Evolutionary conservation across 2,329 filamentous ascomycete genomes (phyloP), one percentile per base, ranked within the genome.

Genomic region (Alternaria solani): DNA sequence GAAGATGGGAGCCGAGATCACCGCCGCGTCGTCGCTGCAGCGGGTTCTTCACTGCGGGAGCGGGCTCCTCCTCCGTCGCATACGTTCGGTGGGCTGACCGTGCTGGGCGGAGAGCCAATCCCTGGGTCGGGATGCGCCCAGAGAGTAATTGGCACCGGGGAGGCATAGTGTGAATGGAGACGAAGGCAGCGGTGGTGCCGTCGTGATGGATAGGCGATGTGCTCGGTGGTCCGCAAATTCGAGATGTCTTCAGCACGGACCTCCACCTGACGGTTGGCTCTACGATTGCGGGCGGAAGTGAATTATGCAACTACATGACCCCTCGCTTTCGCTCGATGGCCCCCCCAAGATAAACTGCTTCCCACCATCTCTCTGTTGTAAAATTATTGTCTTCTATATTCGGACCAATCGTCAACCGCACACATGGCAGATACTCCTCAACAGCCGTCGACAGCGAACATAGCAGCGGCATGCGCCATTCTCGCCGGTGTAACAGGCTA

Each of bases 401-500:
- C 16, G 8, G 9, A 4, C 7, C 4, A 9, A 25, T 11, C 9
- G 34, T 47, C 47, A 12, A 43, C 44, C 46, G 43, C 32, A 34
- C 43, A 64, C 12, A 20, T 74, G 76, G 72, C 68, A 71, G 53
- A 75, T 84, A 34, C 77, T 75, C 8, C 14, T 34, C 58, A 80
- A 25, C 80, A 84, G 14, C 84, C 86, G 3, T 86, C 85, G 4
- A 84, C 83, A 12, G 79, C 81, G 14, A 86, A 87, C 62, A 83
- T 93, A 59, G 83, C 93, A 46, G 81, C 94, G 64, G 88, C 89
- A 55, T 93, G 92, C 18, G 89, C 89, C 65, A 86, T 96, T 63
- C 81, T 94, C 57, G 87, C 90, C 64, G 88, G 91, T 67, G 77
- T 95, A 55, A 86, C 88, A 1, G 94, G 94, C 70, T 96, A 94